Evolutionary conservation across 1,139 yeast species (phyloP).

Genomic region (Sugiyamaella novakii): DNA sequence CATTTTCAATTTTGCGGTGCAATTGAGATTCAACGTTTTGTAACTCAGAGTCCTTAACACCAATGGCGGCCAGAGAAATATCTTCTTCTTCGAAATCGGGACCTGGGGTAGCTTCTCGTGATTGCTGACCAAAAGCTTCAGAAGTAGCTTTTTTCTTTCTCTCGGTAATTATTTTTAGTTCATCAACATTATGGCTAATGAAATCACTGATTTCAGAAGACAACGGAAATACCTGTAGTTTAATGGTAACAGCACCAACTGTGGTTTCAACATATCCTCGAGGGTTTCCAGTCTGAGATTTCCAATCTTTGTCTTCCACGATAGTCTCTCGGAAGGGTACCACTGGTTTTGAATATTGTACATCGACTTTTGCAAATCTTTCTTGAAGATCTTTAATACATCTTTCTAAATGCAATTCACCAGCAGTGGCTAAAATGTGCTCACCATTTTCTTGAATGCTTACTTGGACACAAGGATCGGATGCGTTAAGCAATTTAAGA

Average conservation of each 20-base stretch:
- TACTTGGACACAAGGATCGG: slow-evolving; percentile 92
- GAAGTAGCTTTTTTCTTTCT: not conserved
- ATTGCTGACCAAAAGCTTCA: not conserved
- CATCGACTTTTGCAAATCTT: slow-evolving; percentile 89
- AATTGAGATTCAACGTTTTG: slow-evolving; percentile 19
- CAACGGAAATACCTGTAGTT: slow-evolving; percentile 57
- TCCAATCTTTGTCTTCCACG: slow-evolving; percentile 41
- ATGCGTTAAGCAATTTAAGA: slow-evolving; percentile 71
- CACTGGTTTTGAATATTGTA: slow-evolving; percentile 85
- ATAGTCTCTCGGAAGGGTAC: slow-evolving; percentile 94
- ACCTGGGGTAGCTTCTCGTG: not conserved
- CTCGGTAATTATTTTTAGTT: not conserved
- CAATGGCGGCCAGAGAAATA: slow-evolving; percentile 28
- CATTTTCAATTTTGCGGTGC: slow-evolving; percentile 27
- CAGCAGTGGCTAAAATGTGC: slow-evolving; percentile 90
- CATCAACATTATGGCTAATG: not conserved
- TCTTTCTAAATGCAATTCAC: slow-evolving; percentile 89
- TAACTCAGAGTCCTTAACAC: slow-evolving; percentile 30
- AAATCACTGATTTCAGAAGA: slow-evolving; percentile 47
- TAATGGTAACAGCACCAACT: slow-evolving; percentile 52
- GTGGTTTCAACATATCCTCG: slow-evolving; percentile 47
- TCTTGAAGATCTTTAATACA: slow-evolving; percentile 86
- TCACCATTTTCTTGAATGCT: slow-evolving; percentile 88
- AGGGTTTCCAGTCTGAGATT: slow-evolving; percentile 25
- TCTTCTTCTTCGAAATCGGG: slow-evolving; percentile 22